Conservation (phyloP, 78 protist genomes). For the Chrysochromulina tobinii region DNA sequence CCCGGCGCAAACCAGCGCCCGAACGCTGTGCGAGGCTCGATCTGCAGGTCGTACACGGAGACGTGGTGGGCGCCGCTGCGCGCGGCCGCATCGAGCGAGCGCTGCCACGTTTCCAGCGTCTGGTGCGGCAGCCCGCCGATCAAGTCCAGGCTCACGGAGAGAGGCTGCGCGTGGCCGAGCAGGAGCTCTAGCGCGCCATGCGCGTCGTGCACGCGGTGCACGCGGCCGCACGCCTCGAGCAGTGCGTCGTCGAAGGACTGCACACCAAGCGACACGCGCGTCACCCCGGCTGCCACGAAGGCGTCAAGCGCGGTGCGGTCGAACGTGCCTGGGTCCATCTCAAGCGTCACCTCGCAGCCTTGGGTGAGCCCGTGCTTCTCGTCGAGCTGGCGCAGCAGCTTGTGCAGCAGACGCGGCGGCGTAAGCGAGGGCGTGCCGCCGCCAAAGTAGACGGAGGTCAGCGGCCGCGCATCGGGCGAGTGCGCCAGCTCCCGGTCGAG, state of each 20-base stretch:
- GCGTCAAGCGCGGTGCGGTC: neutral
- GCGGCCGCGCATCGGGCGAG: neutral
- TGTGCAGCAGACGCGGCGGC: neutral
- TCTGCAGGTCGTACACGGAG: neutral
- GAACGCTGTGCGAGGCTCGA: neutral
- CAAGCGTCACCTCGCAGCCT: neutral
- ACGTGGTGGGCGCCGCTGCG: neutral
- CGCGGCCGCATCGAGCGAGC: neutral
- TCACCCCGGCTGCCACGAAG: neutral
- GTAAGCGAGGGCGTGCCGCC: slow-evolving; percentile 34
- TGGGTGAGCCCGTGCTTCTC: neutral
- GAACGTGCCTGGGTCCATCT: slow-evolving; percentile 37
- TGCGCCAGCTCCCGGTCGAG: neutral
- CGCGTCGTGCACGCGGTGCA: neutral
- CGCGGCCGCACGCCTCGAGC: neutral
- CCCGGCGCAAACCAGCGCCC: neutral
- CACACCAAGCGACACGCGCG: slow-evolving; percentile 9
- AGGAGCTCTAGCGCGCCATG: neutral
- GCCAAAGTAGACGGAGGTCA: neutral
- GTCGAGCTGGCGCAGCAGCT: neutral
- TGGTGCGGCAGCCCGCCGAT: neutral
- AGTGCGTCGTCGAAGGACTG: slow-evolving; percentile 6
- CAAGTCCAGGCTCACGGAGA: neutral
- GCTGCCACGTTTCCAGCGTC: neutral
- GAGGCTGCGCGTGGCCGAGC: neutral